phyloP scores from a whole-genome alignment of 108 stramenopile species.

The Stephanodiscus triporus region DNA sequence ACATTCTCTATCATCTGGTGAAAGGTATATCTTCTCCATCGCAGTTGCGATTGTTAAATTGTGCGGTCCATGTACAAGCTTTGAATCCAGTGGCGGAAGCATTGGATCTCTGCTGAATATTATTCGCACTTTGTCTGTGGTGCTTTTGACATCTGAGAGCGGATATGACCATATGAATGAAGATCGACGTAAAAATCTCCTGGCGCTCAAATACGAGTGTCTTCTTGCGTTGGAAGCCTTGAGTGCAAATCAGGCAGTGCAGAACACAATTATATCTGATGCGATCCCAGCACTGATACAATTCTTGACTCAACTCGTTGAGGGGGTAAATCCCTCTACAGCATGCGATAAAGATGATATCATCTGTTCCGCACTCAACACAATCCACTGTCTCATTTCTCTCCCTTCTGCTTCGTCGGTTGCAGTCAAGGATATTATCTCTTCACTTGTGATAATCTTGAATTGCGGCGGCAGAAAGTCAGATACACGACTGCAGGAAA shows the following conservation, averaged over 20 bases:
- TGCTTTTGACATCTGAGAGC: constrained; percentile 54
- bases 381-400: constrained; percentile 59
- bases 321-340: background rate
- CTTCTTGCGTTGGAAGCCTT: constrained; percentile 71
- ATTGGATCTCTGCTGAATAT: constrained; percentile 61
- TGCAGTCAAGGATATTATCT: constrained; percentile 58
- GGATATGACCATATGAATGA: constrained; percentile 31
- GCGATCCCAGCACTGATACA: constrained; percentile 68
- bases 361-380: constrained; percentile 59
- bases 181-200: constrained; percentile 52
- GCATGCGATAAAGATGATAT: constrained; percentile 27
- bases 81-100: constrained; percentile 50
- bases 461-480: background rate
- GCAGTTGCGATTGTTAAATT: constrained; percentile 67
- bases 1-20: constrained; percentile 54
- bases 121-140: constrained; percentile 65
- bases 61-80: constrained; percentile 68
- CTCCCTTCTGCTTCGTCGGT: constrained; percentile 71
- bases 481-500: constrained; percentile 8
- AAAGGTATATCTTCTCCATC: constrained; percentile 67
- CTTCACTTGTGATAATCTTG: constrained; percentile 33
- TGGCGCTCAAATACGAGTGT: constrained; percentile 67
- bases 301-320: constrained; percentile 43
- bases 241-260: constrained; percentile 70
- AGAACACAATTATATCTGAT: constrained; percentile 63